Conservation (phyloP, 2,329 filamentous ascomycete species). For the Cercospora nicotianae region DNA sequence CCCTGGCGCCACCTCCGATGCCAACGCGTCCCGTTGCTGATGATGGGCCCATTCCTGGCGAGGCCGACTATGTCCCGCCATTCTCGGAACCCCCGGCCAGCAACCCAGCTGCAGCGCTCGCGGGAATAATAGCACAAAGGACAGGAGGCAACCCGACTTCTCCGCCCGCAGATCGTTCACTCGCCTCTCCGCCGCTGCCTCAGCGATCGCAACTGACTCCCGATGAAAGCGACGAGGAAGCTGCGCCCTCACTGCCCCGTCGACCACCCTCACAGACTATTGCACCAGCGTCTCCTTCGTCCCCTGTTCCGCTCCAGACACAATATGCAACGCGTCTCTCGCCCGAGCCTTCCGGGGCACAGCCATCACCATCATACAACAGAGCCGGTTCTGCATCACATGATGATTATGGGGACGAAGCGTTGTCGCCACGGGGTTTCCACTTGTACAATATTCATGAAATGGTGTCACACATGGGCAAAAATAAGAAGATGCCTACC, state of each 20-base stretch:
- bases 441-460: constrained; percentile 97
- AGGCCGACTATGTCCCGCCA: constrained; percentile 47
- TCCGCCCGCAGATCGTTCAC: constrained; percentile 32
- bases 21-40: constrained; percentile 41
- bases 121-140: constrained; percentile 53
- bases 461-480: constrained; percentile 95
- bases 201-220: constrained; percentile 59
- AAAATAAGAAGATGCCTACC: constrained; percentile 98
- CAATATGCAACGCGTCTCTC: constrained; percentile 43
- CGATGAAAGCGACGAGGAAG: constrained; percentile 67
- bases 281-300: constrained; percentile 40
- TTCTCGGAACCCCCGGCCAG: constrained; percentile 41
- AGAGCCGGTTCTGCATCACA: constrained; percentile 42
- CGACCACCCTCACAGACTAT: constrained; percentile 55
- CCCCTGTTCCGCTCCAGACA: constrained; percentile 47
- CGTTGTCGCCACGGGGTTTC: constrained; percentile 71
- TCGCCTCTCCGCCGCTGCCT: constrained; percentile 55
- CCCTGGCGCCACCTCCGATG: constrained; percentile 40
- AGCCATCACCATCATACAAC: constrained; percentile 58
- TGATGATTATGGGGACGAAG: constrained; percentile 47
- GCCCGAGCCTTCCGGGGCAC: constrained; percentile 44
- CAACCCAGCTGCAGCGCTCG: constrained; percentile 61
- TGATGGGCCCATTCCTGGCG: constrained; percentile 42
- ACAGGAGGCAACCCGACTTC: constrained; percentile 41
- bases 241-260: constrained; percentile 62